Evolutionary conservation across 352 stramenopile species (phyloP).

Genomic region (Phytophthora colocasiae): DNA sequence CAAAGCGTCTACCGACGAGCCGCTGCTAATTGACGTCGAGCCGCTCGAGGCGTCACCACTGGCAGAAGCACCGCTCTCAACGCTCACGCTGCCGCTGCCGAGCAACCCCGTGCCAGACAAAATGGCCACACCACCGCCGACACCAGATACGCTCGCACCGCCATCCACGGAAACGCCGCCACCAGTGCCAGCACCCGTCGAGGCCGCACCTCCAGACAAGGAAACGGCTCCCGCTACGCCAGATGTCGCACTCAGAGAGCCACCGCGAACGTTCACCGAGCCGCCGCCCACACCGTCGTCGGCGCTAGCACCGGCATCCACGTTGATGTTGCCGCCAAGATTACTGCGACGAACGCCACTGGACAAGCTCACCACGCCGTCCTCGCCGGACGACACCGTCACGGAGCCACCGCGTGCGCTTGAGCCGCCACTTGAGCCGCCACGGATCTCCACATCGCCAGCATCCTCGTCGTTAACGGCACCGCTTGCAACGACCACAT

Average conservation of each 20-base stretch:
- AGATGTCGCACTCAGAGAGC: constrained; percentile 16
- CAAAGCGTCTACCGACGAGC: neutral
- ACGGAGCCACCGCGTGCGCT: constrained; percentile 19
- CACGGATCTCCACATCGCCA: constrained; percentile 10
- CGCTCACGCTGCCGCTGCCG: neutral
- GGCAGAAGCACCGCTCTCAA: neutral
- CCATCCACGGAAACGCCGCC: constrained; percentile 10
- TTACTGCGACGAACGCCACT: constrained; percentile 18
- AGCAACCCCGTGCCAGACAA: neutral
- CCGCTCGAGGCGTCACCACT: neutral
- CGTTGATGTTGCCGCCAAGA: constrained; percentile 14
- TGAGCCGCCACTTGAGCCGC: constrained; percentile 5
- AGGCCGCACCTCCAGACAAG: constrained; percentile 27
- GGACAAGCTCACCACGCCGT: constrained; percentile 11
- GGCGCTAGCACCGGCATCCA: constrained; percentile 24
- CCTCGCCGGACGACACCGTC: constrained; percentile 11
- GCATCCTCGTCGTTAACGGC: constrained; percentile 11
- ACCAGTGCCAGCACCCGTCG: constrained; percentile 2
- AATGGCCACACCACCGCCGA: neutral
- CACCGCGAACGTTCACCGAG: constrained; percentile 17
- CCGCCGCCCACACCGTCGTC: constrained; percentile 18
- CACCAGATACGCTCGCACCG: constrained; percentile 5
- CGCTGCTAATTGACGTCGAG: neutral
- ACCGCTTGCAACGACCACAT: constrained; percentile 21
- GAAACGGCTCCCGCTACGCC: constrained; percentile 17